These are phyloP conservation scores for Plasmodium knowlesi DNA, from an alignment of 169 alveolate genomes.

Conservation along the genomic window DNA sequence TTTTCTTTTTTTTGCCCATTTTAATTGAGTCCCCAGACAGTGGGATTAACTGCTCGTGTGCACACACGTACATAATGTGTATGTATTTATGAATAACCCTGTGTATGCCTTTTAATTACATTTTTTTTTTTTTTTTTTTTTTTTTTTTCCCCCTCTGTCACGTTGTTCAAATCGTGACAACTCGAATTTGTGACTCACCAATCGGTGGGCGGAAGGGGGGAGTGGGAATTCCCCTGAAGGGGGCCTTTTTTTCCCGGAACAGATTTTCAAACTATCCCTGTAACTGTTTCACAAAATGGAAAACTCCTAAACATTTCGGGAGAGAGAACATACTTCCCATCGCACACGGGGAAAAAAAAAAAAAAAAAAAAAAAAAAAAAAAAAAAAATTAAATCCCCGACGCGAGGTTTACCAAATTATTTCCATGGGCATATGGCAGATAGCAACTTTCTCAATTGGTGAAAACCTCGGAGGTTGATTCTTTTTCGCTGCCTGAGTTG, in stretches of 20 bases:
- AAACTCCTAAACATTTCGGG: neutral
- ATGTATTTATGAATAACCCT: neutral
- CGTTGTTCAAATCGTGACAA: neutral
- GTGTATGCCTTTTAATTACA: neutral
- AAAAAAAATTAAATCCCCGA: neutral
- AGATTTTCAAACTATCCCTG: neutral
- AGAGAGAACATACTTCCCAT: neutral
- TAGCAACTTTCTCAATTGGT: neutral
- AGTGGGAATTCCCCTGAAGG: too few relatives aligned
- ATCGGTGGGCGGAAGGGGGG: too few relatives aligned
- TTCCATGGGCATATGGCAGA: neutral
- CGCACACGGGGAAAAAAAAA: neutral
- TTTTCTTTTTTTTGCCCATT: neutral
- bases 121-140: neutral
- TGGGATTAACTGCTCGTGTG: neutral
- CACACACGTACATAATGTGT: neutral
- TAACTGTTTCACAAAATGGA: neutral
- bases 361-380: neutral
- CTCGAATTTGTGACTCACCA: too few relatives aligned
- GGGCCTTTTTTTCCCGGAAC: too few relatives aligned
- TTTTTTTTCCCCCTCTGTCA: neutral
- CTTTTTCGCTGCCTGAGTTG: neutral
- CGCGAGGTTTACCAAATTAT: neutral
- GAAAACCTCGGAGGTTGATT: neutral
- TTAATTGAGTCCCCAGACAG: neutral